phyloP scores from a whole-genome alignment of 2,329 filamentous ascomycete genomes.

The Cladorrhinum sp. region DNA sequence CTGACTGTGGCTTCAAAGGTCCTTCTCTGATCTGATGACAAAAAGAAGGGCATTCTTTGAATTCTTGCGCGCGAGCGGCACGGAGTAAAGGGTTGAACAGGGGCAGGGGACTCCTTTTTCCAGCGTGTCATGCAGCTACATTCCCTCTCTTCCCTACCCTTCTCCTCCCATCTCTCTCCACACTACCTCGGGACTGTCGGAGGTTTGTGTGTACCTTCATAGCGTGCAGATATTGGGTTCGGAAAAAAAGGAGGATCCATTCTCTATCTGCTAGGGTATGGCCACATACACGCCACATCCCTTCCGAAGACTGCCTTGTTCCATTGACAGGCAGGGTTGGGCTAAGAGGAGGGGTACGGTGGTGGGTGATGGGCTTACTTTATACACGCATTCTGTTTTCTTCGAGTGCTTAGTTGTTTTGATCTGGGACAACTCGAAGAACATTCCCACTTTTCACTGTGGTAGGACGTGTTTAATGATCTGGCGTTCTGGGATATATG shows the following conservation, averaged over 20 bases:
- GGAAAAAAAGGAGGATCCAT: neutral
- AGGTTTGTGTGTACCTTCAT: neutral
- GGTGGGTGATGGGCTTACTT: neutral
- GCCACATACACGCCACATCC: neutral
- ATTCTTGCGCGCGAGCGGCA: neutral
- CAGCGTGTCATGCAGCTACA: neutral
- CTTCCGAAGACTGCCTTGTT: neutral
- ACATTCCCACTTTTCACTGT: neutral
- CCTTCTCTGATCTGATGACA: slow-evolving; percentile 43
- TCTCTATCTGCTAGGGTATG: neutral
- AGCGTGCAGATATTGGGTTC: neutral
- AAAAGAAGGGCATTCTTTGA: too few species aligned
- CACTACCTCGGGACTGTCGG: neutral
- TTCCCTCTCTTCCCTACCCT: neutral
- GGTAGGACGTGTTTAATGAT: neutral
- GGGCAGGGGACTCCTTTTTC: neutral
- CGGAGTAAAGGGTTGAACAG: neutral
- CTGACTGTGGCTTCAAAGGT: slow-evolving; percentile 63
- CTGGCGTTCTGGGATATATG: neutral
- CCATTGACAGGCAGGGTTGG: neutral
- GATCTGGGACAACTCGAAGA: neutral
- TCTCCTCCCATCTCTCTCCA: too few species aligned
- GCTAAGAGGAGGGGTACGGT: neutral
- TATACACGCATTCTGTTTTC: neutral
- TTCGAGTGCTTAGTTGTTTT: neutral